Conservation (phyloP, 2,329 filamentous ascomycete genomes). For the Sporothrix euskadiensis region DNA sequence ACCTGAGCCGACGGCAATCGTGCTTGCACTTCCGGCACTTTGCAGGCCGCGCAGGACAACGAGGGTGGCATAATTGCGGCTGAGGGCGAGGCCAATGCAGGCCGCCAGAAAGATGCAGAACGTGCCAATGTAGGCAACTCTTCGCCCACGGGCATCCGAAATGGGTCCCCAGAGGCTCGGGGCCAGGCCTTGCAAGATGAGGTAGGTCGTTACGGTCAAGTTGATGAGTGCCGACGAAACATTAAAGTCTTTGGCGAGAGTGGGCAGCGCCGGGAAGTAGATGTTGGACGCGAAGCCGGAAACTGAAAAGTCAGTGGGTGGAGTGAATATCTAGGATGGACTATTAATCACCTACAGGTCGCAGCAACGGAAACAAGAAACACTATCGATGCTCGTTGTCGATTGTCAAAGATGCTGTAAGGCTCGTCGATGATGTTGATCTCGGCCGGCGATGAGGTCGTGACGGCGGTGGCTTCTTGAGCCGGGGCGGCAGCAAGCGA, state of each 20-base stretch:
- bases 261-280: conserved; percentile 50
- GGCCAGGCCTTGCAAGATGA: conserved; percentile 63
- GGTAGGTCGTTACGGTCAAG: conserved; percentile 58
- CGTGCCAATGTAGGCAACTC: conserved; percentile 62
- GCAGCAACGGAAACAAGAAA: conserved; percentile 51
- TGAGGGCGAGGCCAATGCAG: conserved; percentile 61
- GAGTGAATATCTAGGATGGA: not conserved
- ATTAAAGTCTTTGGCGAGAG: conserved; percentile 42
- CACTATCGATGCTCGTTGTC: conserved; percentile 52
- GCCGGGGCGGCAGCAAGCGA: not conserved
- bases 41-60: conserved; percentile 63
- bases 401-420: conserved; percentile 53
- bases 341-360: conserved; percentile 45
- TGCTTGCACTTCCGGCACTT: conserved; percentile 64
- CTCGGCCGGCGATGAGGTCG: not conserved
- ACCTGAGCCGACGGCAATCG: conserved; percentile 68
- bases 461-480: not conserved
- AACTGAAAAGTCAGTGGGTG: conserved; percentile 36
- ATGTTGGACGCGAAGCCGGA: conserved; percentile 62
- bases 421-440: conserved; percentile 34
- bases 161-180: conserved; percentile 63
- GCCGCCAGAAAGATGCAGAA: conserved; percentile 59
- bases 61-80: conserved; percentile 57
- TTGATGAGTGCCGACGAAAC: conserved; percentile 48
- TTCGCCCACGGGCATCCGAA: conserved; percentile 59